These are phyloP conservation scores for Phytopythium litorale DNA, from an alignment of 352 stramenopile species.

Conservation along the genomic window DNA sequence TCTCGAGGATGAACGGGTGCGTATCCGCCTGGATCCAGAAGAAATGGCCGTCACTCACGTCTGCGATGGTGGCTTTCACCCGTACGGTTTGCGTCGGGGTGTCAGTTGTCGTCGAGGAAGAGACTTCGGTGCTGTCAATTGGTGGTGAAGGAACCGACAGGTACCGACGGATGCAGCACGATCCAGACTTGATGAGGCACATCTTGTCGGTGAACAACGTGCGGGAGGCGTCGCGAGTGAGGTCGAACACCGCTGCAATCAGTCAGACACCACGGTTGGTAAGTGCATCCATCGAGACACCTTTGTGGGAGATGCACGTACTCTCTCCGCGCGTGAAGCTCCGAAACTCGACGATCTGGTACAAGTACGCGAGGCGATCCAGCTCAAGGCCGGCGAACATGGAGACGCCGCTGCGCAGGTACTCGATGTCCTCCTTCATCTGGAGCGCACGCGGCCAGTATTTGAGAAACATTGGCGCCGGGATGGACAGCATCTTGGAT, in stretches of 20 bases:
- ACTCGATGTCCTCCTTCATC: constrained; percentile 40
- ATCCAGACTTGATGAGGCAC: constrained; percentile 48
- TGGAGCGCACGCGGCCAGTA: constrained; percentile 33
- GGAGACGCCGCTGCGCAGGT: constrained; percentile 32
- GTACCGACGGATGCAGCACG: constrained; percentile 38
- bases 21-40: constrained; percentile 43
- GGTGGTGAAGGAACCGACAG: constrained; percentile 8
- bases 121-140: background rate
- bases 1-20: constrained; percentile 39
- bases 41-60: constrained; percentile 45
- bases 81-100: background rate
- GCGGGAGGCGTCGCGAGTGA: background rate
- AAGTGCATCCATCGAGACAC: background rate
- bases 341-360: constrained; percentile 46
- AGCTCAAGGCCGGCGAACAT: constrained; percentile 46
- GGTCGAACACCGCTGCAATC: constrained; percentile 30
- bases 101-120: background rate
- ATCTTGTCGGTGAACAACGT: constrained; percentile 15
- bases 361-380: constrained; percentile 55
- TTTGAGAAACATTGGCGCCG: constrained; percentile 34
- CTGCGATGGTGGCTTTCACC: constrained; percentile 34
- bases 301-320: constrained; percentile 12
- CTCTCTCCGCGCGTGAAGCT: constrained; percentile 37
- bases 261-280: constrained; percentile 9
- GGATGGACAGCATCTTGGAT: constrained; percentile 53